Percentiles rank a stretch among this genome's conserved stretches.
These are phyloP conservation scores for Clitoria ternatea DNA, from an alignment of 306 rosid species.

Conservation along the genomic window DNA sequence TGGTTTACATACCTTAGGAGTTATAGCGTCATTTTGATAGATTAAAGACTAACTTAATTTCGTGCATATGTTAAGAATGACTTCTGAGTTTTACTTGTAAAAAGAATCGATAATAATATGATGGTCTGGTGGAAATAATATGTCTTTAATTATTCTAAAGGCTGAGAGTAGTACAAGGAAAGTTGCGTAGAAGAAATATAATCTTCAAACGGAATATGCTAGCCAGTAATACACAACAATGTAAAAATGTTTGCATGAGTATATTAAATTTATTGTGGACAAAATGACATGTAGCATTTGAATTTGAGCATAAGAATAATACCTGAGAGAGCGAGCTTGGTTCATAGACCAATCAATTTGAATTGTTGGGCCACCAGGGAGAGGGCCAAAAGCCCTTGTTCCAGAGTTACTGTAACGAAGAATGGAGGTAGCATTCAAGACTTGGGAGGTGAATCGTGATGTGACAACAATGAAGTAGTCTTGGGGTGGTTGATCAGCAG, in stretches of 20 bases:
- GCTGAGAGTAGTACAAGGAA: neutral
- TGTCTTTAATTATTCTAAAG: neutral
- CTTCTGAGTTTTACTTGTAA: no score
- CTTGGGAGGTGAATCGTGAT: constrained; percentile 62
- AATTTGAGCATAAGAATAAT: neutral
- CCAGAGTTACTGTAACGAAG: constrained; percentile 71
- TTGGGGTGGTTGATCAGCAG: constrained; percentile 70
- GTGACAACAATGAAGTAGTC: constrained; percentile 73
- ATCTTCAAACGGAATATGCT: neutral
- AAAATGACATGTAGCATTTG: neutral
- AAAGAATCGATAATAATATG: neutral
- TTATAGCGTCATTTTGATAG: no score
- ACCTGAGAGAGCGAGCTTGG: constrained; percentile 82
- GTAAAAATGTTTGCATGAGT: neutral
- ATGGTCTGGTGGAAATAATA: neutral
- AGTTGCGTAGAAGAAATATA: neutral
- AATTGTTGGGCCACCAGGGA: constrained; percentile 68
- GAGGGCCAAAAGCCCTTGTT: constrained; percentile 50
- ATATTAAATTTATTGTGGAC: neutral
- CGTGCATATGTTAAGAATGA: no score
- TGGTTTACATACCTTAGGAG: no score
- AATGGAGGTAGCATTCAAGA: constrained; percentile 52
- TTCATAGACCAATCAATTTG: constrained; percentile 79
- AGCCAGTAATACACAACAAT: neutral
- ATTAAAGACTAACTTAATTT: no score